A percentile compares a stretch with the other conserved stretches of the same genome.
Conservation (phyloP, 345 rosid species). For the Populus ilicifolia region DNA sequence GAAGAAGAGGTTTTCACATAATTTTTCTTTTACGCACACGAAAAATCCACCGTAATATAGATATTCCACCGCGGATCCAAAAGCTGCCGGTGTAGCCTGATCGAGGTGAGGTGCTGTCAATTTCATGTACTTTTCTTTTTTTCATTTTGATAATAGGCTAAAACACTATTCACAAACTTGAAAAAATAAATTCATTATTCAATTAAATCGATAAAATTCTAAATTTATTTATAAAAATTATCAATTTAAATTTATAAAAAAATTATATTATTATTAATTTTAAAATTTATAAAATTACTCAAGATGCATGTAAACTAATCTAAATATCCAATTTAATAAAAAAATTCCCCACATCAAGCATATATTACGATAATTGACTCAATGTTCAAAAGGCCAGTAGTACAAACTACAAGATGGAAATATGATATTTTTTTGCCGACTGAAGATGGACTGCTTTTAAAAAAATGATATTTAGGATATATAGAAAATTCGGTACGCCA, state of each 20-base stretch:
- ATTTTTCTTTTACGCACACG: not conserved
- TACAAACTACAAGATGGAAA: too few relatives aligned
- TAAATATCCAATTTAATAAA: too few relatives aligned
- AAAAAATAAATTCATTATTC: too few relatives aligned
- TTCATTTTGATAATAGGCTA: not conserved
- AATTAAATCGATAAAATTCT: accelerated
- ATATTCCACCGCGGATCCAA: constrained; percentile 8
- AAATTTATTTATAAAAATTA: too few relatives aligned
- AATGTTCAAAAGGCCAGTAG: too few relatives aligned
- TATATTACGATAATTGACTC: not conserved
- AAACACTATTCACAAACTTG: not conserved
- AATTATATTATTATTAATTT: too few relatives aligned
- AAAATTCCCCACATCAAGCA: not conserved
- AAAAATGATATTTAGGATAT: not conserved
- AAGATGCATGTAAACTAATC: too few relatives aligned
- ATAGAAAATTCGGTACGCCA: not conserved
- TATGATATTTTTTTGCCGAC: not conserved
- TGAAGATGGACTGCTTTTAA: not conserved
- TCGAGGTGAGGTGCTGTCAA: constrained; percentile 3
- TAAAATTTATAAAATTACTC: too few relatives aligned
- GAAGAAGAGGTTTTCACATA: too few relatives aligned
- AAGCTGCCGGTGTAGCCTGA: not conserved
- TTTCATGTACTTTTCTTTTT: not conserved
- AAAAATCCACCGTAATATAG: not conserved
- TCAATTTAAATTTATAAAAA: too few relatives aligned